Evolutionary conservation across 164 flowering plant species (phyloP).

Genomic region (Euptelea pleiosperma): DNA sequence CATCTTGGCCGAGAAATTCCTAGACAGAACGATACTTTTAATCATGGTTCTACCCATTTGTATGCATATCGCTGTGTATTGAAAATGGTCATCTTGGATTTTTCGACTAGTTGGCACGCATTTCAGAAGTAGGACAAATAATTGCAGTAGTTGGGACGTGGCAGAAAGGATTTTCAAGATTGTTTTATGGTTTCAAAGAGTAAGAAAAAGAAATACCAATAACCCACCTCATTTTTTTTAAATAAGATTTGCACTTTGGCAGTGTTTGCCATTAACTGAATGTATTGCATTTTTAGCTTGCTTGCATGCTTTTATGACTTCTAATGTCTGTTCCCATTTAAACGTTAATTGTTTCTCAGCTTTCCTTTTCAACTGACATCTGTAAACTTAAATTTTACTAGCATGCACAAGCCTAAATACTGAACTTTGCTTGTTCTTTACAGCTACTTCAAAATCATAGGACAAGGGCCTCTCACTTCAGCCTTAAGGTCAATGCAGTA

Average conservation of each 20-base stretch:
- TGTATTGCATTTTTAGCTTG: not conserved
- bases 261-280: not conserved
- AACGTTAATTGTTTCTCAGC: not conserved
- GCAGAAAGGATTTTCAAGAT: not conserved
- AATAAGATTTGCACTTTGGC: not conserved
- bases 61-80: not conserved
- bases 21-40: no score
- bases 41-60: not conserved
- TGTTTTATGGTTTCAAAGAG: no score
- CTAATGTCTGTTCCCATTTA: not conserved
- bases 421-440: conserved; percentile 12
- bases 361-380: not conserved
- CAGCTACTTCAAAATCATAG: conserved; percentile 77
- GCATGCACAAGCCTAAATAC: not conserved
- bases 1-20: no score
- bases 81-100: not conserved
- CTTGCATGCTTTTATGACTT: not conserved
- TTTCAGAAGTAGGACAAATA: not conserved
- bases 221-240: not conserved
- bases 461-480: conserved; percentile 56
- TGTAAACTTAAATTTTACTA: not conserved
- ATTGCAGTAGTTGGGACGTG: not conserved
- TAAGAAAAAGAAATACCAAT: not conserved
- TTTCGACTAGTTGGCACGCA: not conserved
- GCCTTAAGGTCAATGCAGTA: conserved; percentile 27